Evolutionary conservation across 352 stramenopile genomes (phyloP).

Genomic region (Globisporangium cystogenes): DNA sequence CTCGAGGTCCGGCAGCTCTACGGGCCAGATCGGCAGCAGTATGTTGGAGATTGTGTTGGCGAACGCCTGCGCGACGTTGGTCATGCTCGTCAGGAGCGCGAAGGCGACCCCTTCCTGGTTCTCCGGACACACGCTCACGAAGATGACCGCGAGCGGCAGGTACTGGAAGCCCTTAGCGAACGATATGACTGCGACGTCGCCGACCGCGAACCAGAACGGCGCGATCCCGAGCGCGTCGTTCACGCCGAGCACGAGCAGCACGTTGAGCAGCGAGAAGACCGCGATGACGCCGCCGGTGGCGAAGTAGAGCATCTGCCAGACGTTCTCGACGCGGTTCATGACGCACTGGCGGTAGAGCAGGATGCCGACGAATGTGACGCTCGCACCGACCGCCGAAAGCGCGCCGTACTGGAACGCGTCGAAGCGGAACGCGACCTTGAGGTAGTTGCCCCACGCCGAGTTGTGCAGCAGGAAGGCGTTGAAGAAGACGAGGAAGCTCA

Average conservation of each 20-base stretch:
- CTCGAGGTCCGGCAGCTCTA: conserved; percentile 57
- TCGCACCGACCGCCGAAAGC: conserved; percentile 58
- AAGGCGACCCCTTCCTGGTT: conserved; percentile 74
- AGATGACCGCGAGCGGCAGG: conserved; percentile 70
- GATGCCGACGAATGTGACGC: conserved; percentile 58
- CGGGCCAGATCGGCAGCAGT: conserved; percentile 63
- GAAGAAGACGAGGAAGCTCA: conserved; percentile 61
- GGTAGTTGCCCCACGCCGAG: conserved; percentile 75
- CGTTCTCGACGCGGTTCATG: conserved; percentile 25
- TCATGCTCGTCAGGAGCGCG: conserved; percentile 71
- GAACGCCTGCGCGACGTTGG: conserved; percentile 65
- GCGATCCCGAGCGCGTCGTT: conserved; percentile 57
- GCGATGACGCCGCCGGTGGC: conserved; percentile 51
- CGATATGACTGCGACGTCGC: conserved; percentile 55
- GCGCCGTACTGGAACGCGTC: conserved; percentile 76
- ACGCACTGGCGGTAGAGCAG: conserved; percentile 49
- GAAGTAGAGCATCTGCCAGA: conserved; percentile 66
- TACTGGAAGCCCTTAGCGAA: conserved; percentile 79
- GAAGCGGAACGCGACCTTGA: conserved; percentile 66
- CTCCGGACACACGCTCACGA: conserved; percentile 67
- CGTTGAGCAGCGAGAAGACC: conserved; percentile 63
- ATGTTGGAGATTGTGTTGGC: conserved; percentile 75
- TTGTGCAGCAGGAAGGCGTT: conserved; percentile 69
- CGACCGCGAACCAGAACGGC: conserved; percentile 74
- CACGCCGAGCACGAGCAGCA: conserved; percentile 57